Conservation (phyloP, 306 rosid species). For the Benincasa hispida region DNA sequence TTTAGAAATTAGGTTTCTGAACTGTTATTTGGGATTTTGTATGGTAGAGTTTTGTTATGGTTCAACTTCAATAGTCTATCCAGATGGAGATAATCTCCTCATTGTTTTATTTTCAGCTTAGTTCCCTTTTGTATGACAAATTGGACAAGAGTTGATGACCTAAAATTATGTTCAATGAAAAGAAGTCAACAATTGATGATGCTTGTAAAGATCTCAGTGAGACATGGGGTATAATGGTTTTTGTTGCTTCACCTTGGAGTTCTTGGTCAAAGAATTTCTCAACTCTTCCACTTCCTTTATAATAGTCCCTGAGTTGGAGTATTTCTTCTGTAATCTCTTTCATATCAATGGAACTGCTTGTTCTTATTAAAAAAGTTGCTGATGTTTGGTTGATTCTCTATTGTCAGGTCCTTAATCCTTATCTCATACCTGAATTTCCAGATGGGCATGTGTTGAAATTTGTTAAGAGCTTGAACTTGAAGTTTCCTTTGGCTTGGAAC, state of each 20-base stretch:
- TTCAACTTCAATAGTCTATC: background rate
- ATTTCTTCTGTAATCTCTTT: background rate
- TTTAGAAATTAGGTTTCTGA: conserved; percentile 12
- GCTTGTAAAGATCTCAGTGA: background rate
- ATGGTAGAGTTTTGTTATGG: background rate
- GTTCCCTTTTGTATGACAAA: background rate
- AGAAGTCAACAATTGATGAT: background rate
- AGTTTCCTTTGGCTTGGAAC: conserved; percentile 16
- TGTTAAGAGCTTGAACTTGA: conserved; percentile 16
- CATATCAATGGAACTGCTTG: background rate
- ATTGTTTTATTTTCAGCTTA: background rate
- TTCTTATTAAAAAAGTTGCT: background rate
- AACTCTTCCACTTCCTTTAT: background rate
- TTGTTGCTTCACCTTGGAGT: background rate
- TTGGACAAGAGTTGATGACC: background rate
- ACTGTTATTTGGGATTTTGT: background rate
- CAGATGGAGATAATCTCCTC: background rate
- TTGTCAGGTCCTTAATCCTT: conserved; percentile 29
- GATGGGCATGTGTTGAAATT: conserved; percentile 22
- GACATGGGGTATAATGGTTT: background rate
- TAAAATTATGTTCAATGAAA: background rate
- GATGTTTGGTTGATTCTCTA: background rate
- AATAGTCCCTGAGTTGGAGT: background rate
- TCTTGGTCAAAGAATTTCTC: background rate
- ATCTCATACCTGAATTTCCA: background rate